Percentiles rank a stretch among this genome's conserved stretches.
These are phyloP conservation scores for Plasmopara muralis DNA, from an alignment of 352 stramenopile species.

Conservation along the genomic window DNA sequence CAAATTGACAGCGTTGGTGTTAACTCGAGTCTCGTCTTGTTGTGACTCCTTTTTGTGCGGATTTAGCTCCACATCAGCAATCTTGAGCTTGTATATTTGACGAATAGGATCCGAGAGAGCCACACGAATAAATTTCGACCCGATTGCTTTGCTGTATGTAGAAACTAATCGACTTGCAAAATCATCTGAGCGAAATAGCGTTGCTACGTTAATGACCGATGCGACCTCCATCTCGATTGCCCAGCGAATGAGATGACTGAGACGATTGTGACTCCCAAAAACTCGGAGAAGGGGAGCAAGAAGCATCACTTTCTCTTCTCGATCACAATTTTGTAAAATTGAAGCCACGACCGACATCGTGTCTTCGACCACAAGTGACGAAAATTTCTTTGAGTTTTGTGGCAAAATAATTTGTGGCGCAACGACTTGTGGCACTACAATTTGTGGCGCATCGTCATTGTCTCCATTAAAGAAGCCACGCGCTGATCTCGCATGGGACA, in stretches of 20 bases:
- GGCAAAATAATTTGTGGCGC: conserved; percentile 6
- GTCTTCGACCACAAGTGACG: conserved; percentile 53
- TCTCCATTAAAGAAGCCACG: conserved; percentile 38
- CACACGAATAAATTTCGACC: conserved; percentile 59
- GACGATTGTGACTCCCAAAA: conserved; percentile 50
- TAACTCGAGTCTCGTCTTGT: conserved; percentile 26
- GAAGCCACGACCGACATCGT: conserved; percentile 67
- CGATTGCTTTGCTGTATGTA: conserved; percentile 70
- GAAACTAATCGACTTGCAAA: conserved; percentile 66
- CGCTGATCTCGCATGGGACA: conserved; percentile 37
- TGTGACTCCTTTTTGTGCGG: conserved; percentile 45
- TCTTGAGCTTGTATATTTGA: conserved; percentile 53
- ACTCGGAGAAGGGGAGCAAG: conserved; percentile 56
- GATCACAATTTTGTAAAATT: conserved; percentile 62
- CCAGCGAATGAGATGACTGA: conserved; percentile 62
- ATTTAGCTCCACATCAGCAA: conserved; percentile 72
- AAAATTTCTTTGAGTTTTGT: conserved; percentile 38
- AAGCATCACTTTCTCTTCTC: conserved; percentile 75
- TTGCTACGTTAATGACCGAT: conserved; percentile 67
- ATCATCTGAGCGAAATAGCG: conserved; percentile 72
- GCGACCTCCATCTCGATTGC: conserved; percentile 71
- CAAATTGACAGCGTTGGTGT: conserved; percentile 65
- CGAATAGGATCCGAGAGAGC: conserved; percentile 56
- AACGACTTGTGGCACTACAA: conserved; percentile 6
- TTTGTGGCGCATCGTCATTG: conserved; percentile 18